Evolutionary conservation across 2,329 filamentous ascomycete species (phyloP).

Genomic region (Scedosporium dehoogii): DNA sequence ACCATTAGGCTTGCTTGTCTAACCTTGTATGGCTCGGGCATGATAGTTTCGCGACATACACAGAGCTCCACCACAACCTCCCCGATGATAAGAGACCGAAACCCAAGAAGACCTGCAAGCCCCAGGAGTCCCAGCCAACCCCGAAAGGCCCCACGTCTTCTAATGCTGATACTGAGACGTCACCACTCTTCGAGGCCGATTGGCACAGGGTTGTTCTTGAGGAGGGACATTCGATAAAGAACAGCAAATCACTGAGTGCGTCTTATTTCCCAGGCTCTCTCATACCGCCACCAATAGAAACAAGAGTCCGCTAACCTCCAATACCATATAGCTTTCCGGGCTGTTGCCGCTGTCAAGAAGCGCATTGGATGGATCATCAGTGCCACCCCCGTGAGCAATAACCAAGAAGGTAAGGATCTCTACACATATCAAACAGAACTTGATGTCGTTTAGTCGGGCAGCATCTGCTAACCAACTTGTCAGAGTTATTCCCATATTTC

Average conservation of each 20-base stretch:
- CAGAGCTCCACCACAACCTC: background rate
- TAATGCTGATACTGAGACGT: constrained; percentile 8
- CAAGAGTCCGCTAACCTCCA: background rate
- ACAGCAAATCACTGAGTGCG: constrained; percentile 23
- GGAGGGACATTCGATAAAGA: constrained; percentile 48
- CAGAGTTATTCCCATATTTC: constrained; percentile 26
- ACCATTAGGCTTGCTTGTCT: background rate
- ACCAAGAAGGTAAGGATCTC: background rate
- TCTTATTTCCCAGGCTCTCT: constrained; percentile 8
- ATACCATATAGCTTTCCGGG: background rate
- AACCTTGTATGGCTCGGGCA: background rate
- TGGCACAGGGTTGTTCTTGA: constrained; percentile 47
- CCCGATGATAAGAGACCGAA: background rate
- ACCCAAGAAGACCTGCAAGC: background rate
- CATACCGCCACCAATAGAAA: background rate
- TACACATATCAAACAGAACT: background rate
- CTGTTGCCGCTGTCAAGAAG: background rate
- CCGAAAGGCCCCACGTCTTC: background rate
- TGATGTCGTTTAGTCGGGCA: background rate
- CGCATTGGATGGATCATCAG: background rate
- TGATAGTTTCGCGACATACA: background rate
- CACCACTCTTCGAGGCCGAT: constrained; percentile 22
- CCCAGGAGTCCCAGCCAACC: background rate
- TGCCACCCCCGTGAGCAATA: background rate
- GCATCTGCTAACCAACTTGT: background rate